These are phyloP conservation scores for Corynespora cassiicola DNA, from an alignment of 2,329 filamentous ascomycete species.

Conservation along the genomic window DNA sequence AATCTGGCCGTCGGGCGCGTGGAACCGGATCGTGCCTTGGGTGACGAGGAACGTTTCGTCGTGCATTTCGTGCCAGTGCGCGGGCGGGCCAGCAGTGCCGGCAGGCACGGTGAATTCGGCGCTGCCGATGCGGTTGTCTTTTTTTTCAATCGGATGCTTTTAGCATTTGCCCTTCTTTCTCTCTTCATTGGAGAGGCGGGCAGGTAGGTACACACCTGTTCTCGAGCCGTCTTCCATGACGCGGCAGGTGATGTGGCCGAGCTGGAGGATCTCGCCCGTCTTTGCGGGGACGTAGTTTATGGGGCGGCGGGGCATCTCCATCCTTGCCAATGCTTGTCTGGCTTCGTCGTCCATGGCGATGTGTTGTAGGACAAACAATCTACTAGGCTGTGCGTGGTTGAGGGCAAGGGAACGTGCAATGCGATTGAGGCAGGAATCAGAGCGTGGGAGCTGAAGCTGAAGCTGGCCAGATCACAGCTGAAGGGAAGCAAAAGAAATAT, in stretches of 20 bases:
- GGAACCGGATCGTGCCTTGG: slow-evolving; percentile 59
- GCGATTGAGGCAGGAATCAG: no score
- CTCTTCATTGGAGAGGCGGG: background rate
- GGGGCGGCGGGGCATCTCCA: slow-evolving; percentile 50
- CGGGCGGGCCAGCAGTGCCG: slow-evolving; percentile 54
- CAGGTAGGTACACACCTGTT: slow-evolving; percentile 44
- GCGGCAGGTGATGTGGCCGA: slow-evolving; percentile 58
- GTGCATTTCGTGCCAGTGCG: slow-evolving; percentile 63
- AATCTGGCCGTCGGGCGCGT: slow-evolving; percentile 51
- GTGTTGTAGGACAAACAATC: no score
- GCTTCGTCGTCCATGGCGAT: slow-evolving; percentile 44
- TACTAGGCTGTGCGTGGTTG: no score
- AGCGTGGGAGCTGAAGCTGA: no score
- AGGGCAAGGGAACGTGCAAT: no score
- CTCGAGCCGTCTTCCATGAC: slow-evolving; percentile 60
- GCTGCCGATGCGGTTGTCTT: slow-evolving; percentile 57
- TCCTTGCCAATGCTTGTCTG: slow-evolving; percentile 35
- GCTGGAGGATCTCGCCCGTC: slow-evolving; percentile 56
- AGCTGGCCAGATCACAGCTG: no score
- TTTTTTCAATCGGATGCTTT: background rate
- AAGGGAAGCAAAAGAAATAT: no score
- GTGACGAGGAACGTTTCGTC: slow-evolving; percentile 66
- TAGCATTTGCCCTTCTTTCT: background rate
- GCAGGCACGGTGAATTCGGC: slow-evolving; percentile 59
- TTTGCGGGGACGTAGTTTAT: slow-evolving; percentile 58